Percentiles rank a stretch among this genome's conserved stretches.
Evolutionary conservation across 768 basidiomycete species (phyloP).

Genomic region (Dictyophora rubrovolvata): DNA sequence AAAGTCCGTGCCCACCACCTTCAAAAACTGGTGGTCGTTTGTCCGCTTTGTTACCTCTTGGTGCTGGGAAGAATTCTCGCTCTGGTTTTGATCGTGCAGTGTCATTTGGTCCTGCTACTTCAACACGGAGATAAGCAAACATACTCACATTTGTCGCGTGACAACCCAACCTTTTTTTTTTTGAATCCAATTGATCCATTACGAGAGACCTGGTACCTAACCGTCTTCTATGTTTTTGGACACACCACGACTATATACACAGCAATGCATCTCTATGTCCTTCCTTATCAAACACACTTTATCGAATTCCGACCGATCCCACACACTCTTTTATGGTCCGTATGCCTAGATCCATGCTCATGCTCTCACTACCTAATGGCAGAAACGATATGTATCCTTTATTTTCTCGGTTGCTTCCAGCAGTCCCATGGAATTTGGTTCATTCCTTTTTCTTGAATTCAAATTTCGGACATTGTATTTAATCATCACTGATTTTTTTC

Average conservation of each 20-base stretch:
- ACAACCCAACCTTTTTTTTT: background rate
- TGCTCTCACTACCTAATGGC: background rate
- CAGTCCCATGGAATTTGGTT: background rate
- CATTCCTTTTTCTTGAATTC: background rate
- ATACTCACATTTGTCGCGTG: background rate
- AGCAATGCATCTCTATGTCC: background rate
- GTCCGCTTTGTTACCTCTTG: background rate
- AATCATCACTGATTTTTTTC: background rate
- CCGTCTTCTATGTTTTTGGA: background rate
- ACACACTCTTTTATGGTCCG: background rate
- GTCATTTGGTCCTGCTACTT: slow-evolving; percentile 4
- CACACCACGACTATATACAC: background rate
- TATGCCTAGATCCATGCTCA: background rate
- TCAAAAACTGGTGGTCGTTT: slow-evolving; percentile 38
- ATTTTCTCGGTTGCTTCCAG: too few species aligned
- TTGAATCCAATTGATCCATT: background rate
- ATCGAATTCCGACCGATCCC: background rate
- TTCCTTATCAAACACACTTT: background rate
- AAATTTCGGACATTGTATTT: background rate
- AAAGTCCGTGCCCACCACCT: slow-evolving; percentile 81
- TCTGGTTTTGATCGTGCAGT: slow-evolving; percentile 3
- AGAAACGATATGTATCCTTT: too few species aligned
- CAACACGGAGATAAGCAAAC: background rate
- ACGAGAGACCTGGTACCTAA: background rate
- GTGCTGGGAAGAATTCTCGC: slow-evolving; percentile 1